Evolutionary conservation across 768 basidiomycete species (phyloP).

Genomic region (Mycena latifolia): DNA sequence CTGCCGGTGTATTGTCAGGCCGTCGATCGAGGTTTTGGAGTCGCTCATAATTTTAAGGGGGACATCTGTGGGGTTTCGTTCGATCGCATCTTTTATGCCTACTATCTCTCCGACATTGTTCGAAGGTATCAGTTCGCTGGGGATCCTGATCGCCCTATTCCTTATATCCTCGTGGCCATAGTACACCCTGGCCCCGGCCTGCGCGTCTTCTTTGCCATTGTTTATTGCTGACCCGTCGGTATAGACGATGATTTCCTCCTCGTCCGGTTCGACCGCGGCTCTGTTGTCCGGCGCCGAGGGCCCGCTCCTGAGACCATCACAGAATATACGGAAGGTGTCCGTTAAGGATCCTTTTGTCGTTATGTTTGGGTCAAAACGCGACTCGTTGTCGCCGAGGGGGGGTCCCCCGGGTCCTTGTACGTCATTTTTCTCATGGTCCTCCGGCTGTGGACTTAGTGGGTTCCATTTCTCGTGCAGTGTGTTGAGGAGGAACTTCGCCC

Average conservation of each 20-base stretch:
- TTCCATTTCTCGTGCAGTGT: conserved; percentile 13
- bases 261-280: too few relatives aligned
- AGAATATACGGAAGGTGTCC: neutral
- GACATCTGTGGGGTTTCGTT: too few relatives aligned
- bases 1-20: too few relatives aligned
- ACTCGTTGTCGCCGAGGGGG: neutral
- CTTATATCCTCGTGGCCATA: too few relatives aligned
- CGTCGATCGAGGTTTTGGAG: too few relatives aligned
- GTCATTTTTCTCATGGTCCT: conserved; percentile 2
- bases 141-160: too few relatives aligned
- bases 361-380: neutral
- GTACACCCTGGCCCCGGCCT: too few relatives aligned
- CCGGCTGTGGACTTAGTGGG: neutral
- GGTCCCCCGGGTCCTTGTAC: neutral
- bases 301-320: neutral
- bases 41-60: too few relatives aligned
- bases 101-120: too few relatives aligned
- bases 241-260: neutral
- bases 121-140: too few relatives aligned
- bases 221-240: neutral
- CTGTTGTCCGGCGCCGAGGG: neutral
- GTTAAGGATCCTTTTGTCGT: neutral
- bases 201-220: too few relatives aligned
- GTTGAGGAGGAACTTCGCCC: conserved; percentile 5
- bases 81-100: too few relatives aligned